Evolutionary conservation across 345 rosid species (phyloP), one percentile per base, ranked within the genome.

Genomic region (Gossypium herbaceum): DNA sequence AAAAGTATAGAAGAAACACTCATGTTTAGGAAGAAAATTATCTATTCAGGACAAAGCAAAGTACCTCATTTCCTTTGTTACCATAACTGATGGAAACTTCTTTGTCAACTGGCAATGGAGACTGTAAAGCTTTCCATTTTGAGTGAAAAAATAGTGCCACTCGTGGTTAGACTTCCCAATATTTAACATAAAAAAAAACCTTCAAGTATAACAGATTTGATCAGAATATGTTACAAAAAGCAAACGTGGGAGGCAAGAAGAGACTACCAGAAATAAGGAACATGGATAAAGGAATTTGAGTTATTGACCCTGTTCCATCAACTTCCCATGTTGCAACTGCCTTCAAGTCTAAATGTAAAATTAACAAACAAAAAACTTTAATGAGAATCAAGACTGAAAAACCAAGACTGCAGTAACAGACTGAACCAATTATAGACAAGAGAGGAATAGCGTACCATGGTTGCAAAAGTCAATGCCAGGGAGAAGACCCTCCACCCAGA

Each of bases 391-490:
- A 60, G 24, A 61, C 17, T 45, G 29, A 48, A 20, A 58, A 72
- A 43, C 24, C 22, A 57, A 20, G 11, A 25, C 27, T 45, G 13
- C 39, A 20, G 8, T 16, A 41, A 44, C 34, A 44, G 12, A 75
- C 17, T 56, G 27, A 45, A 75, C 9, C 52, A n/a, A 43, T 9
- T 44, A 55, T 34, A 22, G 19, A 27, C 17, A 3, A 60, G 44
- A 69, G 65, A 58, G 29, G 76, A 74, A 16, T 65, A 79, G 68
- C 85, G 68, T 87, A 94, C 97, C 95, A 80, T 94, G 98, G 83
- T 94, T 94, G 82, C 97, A 92, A 82, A 92, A 92, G 86, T 94
- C 98, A 83, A 94, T 94, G 80, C 92, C 97, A 48, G 97, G 98
- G 75, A 94, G 91, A 85, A 94, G 95, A 79, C 98, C 97, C 85